Evolutionary conservation across 2,329 filamentous ascomycete genomes (phyloP).

Genomic region (Fusarium multiceps): DNA sequence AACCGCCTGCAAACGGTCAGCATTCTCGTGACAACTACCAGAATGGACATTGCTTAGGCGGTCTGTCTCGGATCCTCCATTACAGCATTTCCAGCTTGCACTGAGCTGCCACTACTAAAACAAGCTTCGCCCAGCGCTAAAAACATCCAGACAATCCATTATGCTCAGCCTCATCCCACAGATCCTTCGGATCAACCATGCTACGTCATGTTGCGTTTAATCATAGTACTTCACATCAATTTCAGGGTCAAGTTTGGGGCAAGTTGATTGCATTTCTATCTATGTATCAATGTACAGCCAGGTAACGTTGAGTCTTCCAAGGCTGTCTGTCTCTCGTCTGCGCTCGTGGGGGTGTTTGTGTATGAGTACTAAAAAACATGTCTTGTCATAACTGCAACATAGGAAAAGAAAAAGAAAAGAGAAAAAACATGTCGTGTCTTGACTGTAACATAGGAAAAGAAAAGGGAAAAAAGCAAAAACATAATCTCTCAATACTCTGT

Average conservation of each 20-base stretch:
- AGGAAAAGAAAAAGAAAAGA: no score
- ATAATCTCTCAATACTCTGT: no score
- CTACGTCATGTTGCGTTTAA: not conserved
- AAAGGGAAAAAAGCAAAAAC: no score
- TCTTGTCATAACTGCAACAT: no score
- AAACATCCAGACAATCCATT: not conserved
- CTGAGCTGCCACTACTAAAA: not conserved
- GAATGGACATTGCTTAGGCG: not conserved
- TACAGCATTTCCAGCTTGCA: no score
- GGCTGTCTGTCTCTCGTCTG: not conserved
- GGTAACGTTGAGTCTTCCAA: not conserved
- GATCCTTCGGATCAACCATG: not conserved
- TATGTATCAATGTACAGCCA: not conserved
- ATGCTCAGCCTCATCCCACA: not conserved
- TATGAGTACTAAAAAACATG: no score
- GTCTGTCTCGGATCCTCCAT: no score
- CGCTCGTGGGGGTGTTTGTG: no score
- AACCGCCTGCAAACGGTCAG: not conserved
- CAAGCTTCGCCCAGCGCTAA: not conserved
- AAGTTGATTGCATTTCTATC: not conserved
- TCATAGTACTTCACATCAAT: not conserved
- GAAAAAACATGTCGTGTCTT: no score
- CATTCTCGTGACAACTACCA: not conserved
- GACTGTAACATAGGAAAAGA: no score
- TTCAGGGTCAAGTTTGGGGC: not conserved